Percentiles rank a stretch among this genome's conserved stretches.
These are phyloP conservation scores for Aegilops umbellulata DNA, from an alignment of 176 grass and related monocot genomes.

Conservation along the genomic window DNA sequence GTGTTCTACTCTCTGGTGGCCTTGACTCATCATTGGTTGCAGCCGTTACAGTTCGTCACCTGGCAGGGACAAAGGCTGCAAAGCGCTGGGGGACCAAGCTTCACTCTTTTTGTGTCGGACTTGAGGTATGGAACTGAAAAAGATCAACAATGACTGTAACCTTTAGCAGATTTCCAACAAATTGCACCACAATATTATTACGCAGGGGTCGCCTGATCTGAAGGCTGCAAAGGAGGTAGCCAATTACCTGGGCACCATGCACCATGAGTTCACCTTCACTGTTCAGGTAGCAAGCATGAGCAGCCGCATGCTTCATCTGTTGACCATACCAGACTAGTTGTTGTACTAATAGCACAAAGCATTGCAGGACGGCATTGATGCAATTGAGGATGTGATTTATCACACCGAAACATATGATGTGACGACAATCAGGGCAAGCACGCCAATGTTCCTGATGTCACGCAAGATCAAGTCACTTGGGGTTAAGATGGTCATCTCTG, in stretches of 20 bases:
- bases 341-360: background rate
- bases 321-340: background rate
- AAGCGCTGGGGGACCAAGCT: conserved; percentile 61
- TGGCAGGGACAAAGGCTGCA: conserved; percentile 63
- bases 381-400: conserved; percentile 79
- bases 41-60: conserved; percentile 57
- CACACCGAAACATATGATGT: conserved; percentile 86
- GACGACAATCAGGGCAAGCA: conserved; percentile 75
- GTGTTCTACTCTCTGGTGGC: conserved; percentile 81
- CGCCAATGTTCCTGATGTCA: conserved; percentile 91
- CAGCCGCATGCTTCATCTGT: background rate
- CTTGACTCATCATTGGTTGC: conserved; percentile 86
- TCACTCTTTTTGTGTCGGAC: conserved; percentile 76
- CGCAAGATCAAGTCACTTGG: conserved; percentile 89
- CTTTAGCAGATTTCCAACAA: background rate
- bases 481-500: conserved; percentile 94
- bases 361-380: conserved; percentile 67
- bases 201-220: conserved; percentile 70
- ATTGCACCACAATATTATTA: background rate
- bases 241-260: conserved; percentile 63
- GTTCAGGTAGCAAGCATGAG: conserved; percentile 51
- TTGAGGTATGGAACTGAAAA: conserved; percentile 44
- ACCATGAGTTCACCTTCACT: conserved; percentile 81
- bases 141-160: background rate
- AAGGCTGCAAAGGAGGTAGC: conserved; percentile 84